phyloP scores from a whole-genome alignment of 164 flowering plant species.

The Magnolia kwangsiensis region DNA sequence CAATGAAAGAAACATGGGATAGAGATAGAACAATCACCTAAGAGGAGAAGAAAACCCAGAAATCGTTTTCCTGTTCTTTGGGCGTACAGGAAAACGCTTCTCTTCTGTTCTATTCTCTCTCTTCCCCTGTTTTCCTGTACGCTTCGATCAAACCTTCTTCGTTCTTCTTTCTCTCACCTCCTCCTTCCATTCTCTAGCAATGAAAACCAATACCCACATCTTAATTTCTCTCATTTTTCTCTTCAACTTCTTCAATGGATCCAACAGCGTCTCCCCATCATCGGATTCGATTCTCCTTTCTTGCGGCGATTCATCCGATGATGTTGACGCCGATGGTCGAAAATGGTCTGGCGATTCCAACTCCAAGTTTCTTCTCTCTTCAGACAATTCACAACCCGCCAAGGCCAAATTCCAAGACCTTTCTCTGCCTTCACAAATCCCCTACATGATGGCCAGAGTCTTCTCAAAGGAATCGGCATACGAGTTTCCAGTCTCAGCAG shows the following conservation, averaged over 20 bases:
- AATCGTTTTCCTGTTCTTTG: conserved; percentile 4
- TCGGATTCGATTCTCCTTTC: conserved; percentile 21
- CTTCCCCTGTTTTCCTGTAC: conserved; percentile 13
- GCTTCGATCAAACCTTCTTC: not conserved
- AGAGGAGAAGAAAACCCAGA: conserved; percentile 11
- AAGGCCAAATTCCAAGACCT: conserved; percentile 54
- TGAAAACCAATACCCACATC: conserved; percentile 25
- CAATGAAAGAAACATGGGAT: conserved; percentile 10
- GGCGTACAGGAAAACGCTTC: conserved; percentile 25
- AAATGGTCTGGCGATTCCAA: conserved; percentile 42
- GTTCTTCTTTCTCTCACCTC: not conserved
- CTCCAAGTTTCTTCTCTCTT: conserved; percentile 28
- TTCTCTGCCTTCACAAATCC: conserved; percentile 55
- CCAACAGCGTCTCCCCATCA: conserved; percentile 11
- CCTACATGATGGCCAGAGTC: conserved; percentile 65
- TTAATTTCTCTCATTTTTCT: conserved; percentile 21
- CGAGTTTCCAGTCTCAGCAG: conserved; percentile 27
- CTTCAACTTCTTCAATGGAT: not conserved
- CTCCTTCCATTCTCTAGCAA: conserved; percentile 8
- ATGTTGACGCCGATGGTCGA: conserved; percentile 43
- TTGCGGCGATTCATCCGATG: conserved; percentile 40
- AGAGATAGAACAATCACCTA: not conserved
- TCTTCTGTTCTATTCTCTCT: not conserved
- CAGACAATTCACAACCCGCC: conserved; percentile 21
- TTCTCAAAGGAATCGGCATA: conserved; percentile 43